Evolutionary conservation across 805 yeast species (phyloP), one percentile per base, ranked within the genome.

Genomic region (Schizosaccharomyces osmophilus): DNA sequence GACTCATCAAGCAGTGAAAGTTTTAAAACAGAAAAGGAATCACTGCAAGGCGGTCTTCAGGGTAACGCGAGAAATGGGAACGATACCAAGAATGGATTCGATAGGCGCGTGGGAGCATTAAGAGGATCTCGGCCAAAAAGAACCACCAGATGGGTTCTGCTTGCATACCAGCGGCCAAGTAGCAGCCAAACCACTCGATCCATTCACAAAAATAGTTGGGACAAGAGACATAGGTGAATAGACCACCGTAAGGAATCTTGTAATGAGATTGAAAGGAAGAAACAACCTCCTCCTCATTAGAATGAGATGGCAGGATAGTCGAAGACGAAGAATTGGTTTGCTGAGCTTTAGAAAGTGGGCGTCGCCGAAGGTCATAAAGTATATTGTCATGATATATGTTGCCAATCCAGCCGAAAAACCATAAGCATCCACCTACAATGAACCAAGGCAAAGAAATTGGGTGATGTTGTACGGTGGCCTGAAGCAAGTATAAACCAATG

Each of bases 131-230:
- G 3, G 61, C 54, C 11, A 43, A 31, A 22, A 59, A 11, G 15
- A 59, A 59, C 31, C 29, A 26, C 55, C 59, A 39, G 11, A 19
- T n/a, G 26, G 54, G 61, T 32, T 48, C 29, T 5, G 55, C 48
- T n/a, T 17, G 43, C 13, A 29, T 55, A 22, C 54, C 39, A 13
- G 55, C 41, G n/a, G 61, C 61, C n/a, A 59, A 19, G 6, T 43
- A 43, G 41, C 26, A 59, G 15, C 61, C 61, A n/a, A 32, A 19
- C 61, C 61, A 59, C 24, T 59, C 61, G 15, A 59, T 43, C 61
- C 61, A 59, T 43, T 59, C 61, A 29, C 55, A 43, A 19, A 59
- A 59, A 43, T 59, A 59, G 11, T 41, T 42, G 1, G 61, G 61
- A 3, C 39, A 31, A n/a, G 54, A 42, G n/a, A 59, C 43, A 43